Conservation (phyloP, 768 basidiomycete species). For the Termitomyces sp. region DNA sequence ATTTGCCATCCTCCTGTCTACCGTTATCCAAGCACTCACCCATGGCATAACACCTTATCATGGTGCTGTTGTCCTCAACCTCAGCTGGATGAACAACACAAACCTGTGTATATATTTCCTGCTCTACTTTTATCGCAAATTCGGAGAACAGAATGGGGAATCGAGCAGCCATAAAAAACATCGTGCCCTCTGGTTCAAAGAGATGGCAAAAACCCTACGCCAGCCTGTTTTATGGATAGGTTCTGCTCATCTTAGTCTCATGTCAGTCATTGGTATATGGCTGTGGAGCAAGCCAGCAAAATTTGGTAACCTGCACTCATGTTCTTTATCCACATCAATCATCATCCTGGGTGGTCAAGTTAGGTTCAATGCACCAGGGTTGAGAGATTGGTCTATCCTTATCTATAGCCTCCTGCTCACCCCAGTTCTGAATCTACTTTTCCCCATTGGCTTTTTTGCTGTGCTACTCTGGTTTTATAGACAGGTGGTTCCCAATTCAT, state of each 20-base stretch:
- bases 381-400: not conserved
- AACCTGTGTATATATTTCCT: conserved; percentile 18
- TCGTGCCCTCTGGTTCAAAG: not conserved
- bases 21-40: conserved; percentile 21
- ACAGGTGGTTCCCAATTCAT: not conserved
- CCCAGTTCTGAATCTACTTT: not conserved
- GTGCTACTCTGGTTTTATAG: not conserved
- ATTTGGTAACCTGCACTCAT: not conserved
- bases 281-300: not conserved
- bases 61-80: conserved; percentile 23
- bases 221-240: not conserved
- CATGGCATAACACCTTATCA: conserved; percentile 20
- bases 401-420: not conserved
- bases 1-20: conserved; percentile 11
- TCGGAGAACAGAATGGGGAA: not conserved
- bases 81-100: conserved; percentile 28
- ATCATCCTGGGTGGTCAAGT: not conserved
- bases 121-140: conserved; percentile 8
- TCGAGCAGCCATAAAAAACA: not conserved
- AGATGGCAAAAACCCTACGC: not conserved
- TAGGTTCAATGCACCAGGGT: not conserved
- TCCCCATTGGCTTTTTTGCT: not conserved
- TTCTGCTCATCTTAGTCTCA: not conserved
- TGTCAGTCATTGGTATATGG: not conserved
- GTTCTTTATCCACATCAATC: not conserved